These are phyloP conservation scores for Viridothelium virens DNA, from an alignment of 495 filamentous ascomycete genomes.

Conservation along the genomic window DNA sequence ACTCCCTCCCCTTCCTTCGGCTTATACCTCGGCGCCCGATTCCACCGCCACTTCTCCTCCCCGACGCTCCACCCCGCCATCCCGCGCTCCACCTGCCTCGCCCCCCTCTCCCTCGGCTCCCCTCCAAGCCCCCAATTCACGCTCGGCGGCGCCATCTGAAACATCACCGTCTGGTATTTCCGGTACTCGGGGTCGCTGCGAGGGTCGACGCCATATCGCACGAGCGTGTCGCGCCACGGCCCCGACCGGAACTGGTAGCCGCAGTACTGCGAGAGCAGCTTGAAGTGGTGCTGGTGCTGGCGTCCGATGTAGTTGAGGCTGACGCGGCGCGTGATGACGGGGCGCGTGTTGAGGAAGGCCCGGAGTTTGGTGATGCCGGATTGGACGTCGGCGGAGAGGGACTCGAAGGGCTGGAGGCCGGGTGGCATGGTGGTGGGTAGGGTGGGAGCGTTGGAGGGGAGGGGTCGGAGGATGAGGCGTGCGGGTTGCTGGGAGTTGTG, in stretches of 20 bases:
- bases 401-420: slow-evolving; percentile 46
- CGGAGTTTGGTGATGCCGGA: slow-evolving; percentile 32
- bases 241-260: slow-evolving; percentile 86
- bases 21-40: neutral
- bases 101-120: slow-evolving; percentile 5
- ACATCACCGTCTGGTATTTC: slow-evolving; percentile 79
- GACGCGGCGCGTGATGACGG: slow-evolving; percentile 77
- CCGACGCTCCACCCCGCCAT: slow-evolving; percentile 3
- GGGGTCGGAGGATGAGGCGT: slow-evolving; percentile 50
- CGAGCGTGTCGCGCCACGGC: slow-evolving; percentile 80
- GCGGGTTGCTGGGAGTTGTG: slow-evolving; percentile 45
- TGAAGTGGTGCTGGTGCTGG: slow-evolving; percentile 50
- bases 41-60: neutral
- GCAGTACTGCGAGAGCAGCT: slow-evolving; percentile 62
- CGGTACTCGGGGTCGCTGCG: slow-evolving; percentile 65
- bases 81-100: neutral
- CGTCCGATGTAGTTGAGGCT: slow-evolving; percentile 54
- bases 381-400: slow-evolving; percentile 32
- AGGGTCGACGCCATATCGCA: slow-evolving; percentile 80
- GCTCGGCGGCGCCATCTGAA: slow-evolving; percentile 42
- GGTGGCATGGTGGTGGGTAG: slow-evolving; percentile 49
- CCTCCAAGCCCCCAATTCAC: neutral
- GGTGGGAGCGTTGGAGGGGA: slow-evolving; percentile 48
- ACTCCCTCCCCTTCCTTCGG: neutral
- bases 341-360: slow-evolving; percentile 53